Evolutionary conservation across 345 rosid species (phyloP), one percentile per base, ranked within the genome.

Genomic region (Barbarea vulgaris): DNA sequence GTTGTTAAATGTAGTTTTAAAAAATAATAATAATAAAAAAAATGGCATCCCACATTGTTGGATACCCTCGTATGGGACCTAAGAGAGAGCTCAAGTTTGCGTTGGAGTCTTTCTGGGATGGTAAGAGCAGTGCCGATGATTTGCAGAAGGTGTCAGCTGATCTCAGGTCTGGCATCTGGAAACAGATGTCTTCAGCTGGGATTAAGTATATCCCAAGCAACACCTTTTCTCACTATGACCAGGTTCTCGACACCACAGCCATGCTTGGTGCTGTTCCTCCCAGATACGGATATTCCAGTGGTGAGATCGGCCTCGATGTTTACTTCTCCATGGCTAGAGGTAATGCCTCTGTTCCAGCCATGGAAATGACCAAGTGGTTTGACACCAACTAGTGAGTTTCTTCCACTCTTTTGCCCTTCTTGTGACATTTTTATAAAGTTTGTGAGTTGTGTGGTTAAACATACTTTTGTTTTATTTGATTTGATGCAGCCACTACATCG

Each of bases 351-450:
- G 96, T 88, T 4, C 97, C 98, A 1, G 98, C 98, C 41, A 94
- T 94, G 98, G 98, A 94, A 79, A 94, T 94, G 98, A 94, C 97
- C 83, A 94, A 94, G 93, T 94, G 98, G 98, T 91, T 94, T 66
- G 98, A 94, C 86, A 94, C 98, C 85, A 94, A 94, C 91, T 94
- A 94, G 98, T 94, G 81, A 88, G 98, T 94, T 61, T 64, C 25
- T 3, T 8, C 44, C 54, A n/a, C 70, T 41, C 64, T 31, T 63
- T 46, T 53, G 4, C 19, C 22, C 5, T 41, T 47, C 3, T 6
- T 4, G 4, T 67, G 58, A 58, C 9, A 3, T 50, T 69, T 8
- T 59, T 64, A 6, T 24, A 13, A 3, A 44, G 12, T 50, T 58
- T 64, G 1, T 34, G 41, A 33, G 2, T 21, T 47, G 6, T 30